Base-by-base conservation (phyloP, 208 protist species). In the Trypanosoma scelopori region DNA sequence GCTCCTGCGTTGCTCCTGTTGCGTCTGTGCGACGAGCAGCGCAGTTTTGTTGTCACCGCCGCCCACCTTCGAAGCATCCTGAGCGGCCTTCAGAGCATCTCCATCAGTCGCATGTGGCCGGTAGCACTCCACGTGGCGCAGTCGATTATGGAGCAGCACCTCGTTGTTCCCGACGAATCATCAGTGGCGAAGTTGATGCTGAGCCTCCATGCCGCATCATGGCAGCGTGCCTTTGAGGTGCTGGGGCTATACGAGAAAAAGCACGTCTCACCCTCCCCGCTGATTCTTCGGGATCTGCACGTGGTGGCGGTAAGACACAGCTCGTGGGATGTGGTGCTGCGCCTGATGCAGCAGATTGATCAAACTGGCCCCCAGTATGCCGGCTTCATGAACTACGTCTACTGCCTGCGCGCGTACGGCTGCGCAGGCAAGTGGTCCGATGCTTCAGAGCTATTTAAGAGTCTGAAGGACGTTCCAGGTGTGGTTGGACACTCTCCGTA, bases 361-460 rank as follows among this genome's bases (percentile, higher is more conserved):
- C 53, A 37, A 20, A 20, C 52, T 57, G 82, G 65, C 47, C 48
- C 55, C 11, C 64, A 65, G 16, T 48, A 71, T 2, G 76, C 63
- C 15, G 70, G 78, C 27, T 88, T 94, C 71, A 87, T 94, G 84
- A 84, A 84, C 59, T 74, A 85, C 65, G 53, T 89, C 18, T 91
- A 94, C 74, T 82, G 82, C 65, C 58, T 94, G n/a, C 86, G 84
- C 52, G 84, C 88, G 0, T 84, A 79, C 16, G 76, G 73, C 13
- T 62, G 76, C 16, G 76, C 74, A 0, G 88, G 84, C 1, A 68
- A 84, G 55, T 75, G 45, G 68, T 63, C 28, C 1, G 55, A 58
- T 28, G 69, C 69, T n/a, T 23, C 39, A 13, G 23, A 37, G 1
- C 51, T 68, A 15, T 74, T 74, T 39, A 53, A 51, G 22, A 16